Conservation (phyloP, 192 early-diverging fungal species). For the Coemansia sp. region DNA sequence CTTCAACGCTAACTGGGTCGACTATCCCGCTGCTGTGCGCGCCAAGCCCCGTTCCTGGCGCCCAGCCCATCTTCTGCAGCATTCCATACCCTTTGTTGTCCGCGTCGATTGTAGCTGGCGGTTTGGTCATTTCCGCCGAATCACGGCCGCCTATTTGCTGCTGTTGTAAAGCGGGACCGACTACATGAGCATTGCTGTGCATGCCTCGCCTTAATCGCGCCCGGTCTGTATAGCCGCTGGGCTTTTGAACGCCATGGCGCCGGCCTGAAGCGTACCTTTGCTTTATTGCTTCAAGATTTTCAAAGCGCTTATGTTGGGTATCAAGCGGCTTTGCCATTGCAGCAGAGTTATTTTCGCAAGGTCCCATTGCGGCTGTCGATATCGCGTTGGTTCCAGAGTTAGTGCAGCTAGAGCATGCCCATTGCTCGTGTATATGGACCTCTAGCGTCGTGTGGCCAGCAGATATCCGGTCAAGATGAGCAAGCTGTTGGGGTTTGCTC, state of each 20-base stretch:
- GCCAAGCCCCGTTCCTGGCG: conserved; percentile 41
- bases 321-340: not conserved
- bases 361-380: not conserved
- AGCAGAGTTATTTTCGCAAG: not conserved
- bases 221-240: conserved; percentile 22
- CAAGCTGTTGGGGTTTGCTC: conserved; percentile 57
- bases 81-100: conserved; percentile 33
- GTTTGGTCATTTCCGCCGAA: not conserved
- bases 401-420: conserved; percentile 63
- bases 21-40: conserved; percentile 20
- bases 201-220: conserved; percentile 18
- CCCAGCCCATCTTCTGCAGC: conserved; percentile 46
- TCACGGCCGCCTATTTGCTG: not conserved
- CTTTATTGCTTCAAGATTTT: conserved; percentile 24
- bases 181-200: not conserved
- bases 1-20: conserved; percentile 17
- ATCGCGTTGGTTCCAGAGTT: conserved; percentile 56
- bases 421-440: conserved; percentile 63
- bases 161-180: not conserved
- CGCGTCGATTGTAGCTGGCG: conserved; percentile 5
- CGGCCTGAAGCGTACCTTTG: conserved; percentile 8
- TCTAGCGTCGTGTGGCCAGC: conserved; percentile 61
- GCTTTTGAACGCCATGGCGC: not conserved
- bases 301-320: conserved; percentile 16
- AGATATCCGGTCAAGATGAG: conserved; percentile 57